A percentile compares a stretch with the other conserved stretches of the same genome.
These are phyloP conservation scores for Aspergillus awamori DNA, from an alignment of 2,329 filamentous ascomycete genomes.

Conservation along the genomic window DNA sequence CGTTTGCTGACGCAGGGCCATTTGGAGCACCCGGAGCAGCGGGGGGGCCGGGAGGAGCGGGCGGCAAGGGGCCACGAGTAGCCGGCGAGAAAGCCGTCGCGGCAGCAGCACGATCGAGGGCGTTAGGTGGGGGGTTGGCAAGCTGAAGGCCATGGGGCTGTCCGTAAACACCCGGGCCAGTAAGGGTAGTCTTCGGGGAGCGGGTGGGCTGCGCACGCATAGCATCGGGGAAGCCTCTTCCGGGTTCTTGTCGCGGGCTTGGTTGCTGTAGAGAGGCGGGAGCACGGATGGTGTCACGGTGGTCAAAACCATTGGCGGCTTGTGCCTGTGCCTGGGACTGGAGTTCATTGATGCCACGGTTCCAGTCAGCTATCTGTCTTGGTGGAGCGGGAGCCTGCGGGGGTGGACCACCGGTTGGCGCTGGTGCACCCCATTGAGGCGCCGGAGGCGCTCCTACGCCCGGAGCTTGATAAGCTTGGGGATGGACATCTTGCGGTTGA, in stretches of 20 bases:
- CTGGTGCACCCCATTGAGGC: conserved; percentile 85
- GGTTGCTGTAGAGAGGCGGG: conserved; percentile 70
- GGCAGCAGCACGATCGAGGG: conserved; percentile 43
- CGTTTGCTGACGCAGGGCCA: conserved; percentile 35
- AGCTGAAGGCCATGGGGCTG: conserved; percentile 56
- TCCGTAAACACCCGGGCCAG: conserved; percentile 56
- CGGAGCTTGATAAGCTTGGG: conserved; percentile 84
- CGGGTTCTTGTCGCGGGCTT: conserved; percentile 74
- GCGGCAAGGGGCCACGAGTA: conserved; percentile 51
- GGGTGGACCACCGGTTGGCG: conserved; percentile 49
- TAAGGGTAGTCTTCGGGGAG: conserved; percentile 62
- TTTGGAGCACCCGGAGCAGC: conserved; percentile 60
- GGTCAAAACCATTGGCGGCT: conserved; percentile 75
- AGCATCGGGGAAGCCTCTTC: conserved; percentile 69
- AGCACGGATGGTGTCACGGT: conserved; percentile 71
- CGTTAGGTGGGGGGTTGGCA: conserved; percentile 48
- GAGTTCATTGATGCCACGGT: conserved; percentile 74
- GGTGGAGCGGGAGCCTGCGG: conserved; percentile 67
- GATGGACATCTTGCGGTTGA: conserved; percentile 90
- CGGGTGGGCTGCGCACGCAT: conserved; percentile 60
- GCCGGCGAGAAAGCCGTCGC: conserved; percentile 32
- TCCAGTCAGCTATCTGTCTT: conserved; percentile 63
- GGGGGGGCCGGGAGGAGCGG: conserved; percentile 34
- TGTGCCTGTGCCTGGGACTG: conserved; percentile 57
- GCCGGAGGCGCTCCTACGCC: conserved; percentile 81